phyloP scores from a whole-genome alignment of 2,329 filamentous ascomycete genomes.

The Venturia aucupariae region DNA sequence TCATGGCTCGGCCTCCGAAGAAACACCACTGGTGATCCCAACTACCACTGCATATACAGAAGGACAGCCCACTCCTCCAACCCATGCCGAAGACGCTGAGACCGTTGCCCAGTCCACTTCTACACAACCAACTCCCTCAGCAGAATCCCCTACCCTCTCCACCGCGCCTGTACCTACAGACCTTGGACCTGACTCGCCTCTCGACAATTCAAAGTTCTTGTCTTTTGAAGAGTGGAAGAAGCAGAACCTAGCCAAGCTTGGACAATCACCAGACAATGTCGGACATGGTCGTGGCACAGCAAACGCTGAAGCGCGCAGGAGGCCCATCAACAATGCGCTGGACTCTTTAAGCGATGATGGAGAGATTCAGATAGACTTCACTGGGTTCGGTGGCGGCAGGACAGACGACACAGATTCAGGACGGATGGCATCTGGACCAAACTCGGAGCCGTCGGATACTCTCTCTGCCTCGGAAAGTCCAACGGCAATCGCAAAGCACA shows the following conservation, averaged over 20 bases:
- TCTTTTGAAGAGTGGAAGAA: conserved; percentile 99
- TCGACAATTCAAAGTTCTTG: conserved; percentile 75
- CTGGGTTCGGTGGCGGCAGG: conserved; percentile 44
- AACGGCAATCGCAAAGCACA: conserved; percentile 27
- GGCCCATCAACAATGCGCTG: conserved; percentile 55
- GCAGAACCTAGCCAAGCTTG: conserved; percentile 77
- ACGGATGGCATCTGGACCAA: conserved; percentile 17
- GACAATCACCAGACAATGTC: conserved; percentile 64
- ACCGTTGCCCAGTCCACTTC: background rate
- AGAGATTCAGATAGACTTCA: conserved; percentile 71
- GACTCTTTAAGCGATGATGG: conserved; percentile 78
- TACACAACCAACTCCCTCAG: conserved; percentile 8
- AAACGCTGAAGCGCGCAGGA: conserved; percentile 38
- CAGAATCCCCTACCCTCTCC: conserved; percentile 15
- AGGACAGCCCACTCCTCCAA: background rate
- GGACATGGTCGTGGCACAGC: conserved; percentile 46
- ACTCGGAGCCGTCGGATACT: background rate
- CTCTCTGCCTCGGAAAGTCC: conserved; percentile 19
- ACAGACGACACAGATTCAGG: conserved; percentile 17
- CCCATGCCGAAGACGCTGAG: background rate
- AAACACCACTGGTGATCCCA: conserved; percentile 16
- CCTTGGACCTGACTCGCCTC: conserved; percentile 53
- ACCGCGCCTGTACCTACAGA: conserved; percentile 30
- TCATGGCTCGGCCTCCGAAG: conserved; percentile 16
- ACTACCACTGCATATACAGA: background rate